Percentiles rank a stretch among this genome's conserved stretches.
Conservation (phyloP, 257 asterid species). For the Cinchona pubescens region DNA sequence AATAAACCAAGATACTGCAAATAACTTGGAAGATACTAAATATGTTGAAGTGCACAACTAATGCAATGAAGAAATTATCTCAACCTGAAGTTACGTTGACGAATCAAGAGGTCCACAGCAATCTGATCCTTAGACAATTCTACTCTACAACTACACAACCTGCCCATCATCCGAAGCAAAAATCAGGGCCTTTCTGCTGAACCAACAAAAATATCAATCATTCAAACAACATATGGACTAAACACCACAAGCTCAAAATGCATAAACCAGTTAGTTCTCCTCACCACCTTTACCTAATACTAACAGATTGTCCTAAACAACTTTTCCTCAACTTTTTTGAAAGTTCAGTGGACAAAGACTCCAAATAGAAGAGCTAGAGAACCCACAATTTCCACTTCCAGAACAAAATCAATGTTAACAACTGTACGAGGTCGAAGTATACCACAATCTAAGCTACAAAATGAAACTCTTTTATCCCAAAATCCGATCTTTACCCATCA, state of each 20-base stretch:
- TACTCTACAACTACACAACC: slow-evolving; percentile 37
- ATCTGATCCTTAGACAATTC: slow-evolving; percentile 32
- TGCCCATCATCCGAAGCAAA: slow-evolving; percentile 40
- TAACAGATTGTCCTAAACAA: slow-evolving; percentile 1
- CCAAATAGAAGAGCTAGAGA: no score
- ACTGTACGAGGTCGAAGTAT: slow-evolving; percentile 12
- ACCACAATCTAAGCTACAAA: slow-evolving; percentile 24
- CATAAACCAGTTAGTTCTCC: slow-evolving; percentile 25
- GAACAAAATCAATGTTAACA: background rate
- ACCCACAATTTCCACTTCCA: slow-evolving; percentile 19
- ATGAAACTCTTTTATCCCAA: slow-evolving; percentile 9
- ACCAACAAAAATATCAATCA: slow-evolving; percentile 20
- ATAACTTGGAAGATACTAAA: background rate
- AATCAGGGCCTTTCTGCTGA: slow-evolving; percentile 33
- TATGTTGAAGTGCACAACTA: background rate
- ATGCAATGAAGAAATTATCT: slow-evolving; percentile 14
- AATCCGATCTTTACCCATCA: slow-evolving; percentile 5
- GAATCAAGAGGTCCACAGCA: slow-evolving; percentile 28
- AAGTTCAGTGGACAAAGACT: slow-evolving; percentile 16
- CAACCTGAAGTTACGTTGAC: slow-evolving; percentile 27
- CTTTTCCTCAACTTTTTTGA: slow-evolving; percentile 12
- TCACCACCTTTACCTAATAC: slow-evolving; percentile 21
- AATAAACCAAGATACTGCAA: slow-evolving; percentile 10
- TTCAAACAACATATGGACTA: slow-evolving; percentile 25
- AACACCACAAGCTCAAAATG: slow-evolving; percentile 25